Evolutionary conservation across 805 yeast genomes (phyloP).

Genomic region (Teunomyces barrocoloradensis): DNA sequence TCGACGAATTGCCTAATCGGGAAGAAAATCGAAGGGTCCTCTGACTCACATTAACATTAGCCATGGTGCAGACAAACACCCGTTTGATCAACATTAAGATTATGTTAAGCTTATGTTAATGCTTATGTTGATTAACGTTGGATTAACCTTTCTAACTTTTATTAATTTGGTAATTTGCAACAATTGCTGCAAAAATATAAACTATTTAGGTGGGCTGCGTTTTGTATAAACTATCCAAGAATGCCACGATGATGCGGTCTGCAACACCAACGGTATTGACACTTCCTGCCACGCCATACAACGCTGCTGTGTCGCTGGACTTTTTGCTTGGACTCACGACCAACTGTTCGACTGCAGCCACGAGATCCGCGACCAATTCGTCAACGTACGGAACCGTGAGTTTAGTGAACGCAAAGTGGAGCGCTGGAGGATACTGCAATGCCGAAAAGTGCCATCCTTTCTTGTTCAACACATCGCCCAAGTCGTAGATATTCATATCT

Average conservation of each 20-base stretch:
- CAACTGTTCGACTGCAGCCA: conserved; percentile 35
- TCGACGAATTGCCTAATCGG: conserved; percentile 1
- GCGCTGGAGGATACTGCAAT: conserved; percentile 84
- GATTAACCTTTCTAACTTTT: neutral
- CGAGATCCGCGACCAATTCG: conserved; percentile 50
- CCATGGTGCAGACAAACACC: too few relatives aligned
- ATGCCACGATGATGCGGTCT: conserved; percentile 72
- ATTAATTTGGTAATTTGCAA: neutral
- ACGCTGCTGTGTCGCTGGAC: conserved; percentile 70
- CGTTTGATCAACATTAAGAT: too few relatives aligned
- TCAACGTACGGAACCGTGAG: conserved; percentile 63
- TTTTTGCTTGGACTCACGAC: conserved; percentile 30
- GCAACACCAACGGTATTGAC: conserved; percentile 81
- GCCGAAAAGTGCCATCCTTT: conserved; percentile 89
- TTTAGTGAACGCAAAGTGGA: conserved; percentile 85
- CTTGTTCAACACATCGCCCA: conserved; percentile 66
- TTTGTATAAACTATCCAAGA: conserved; percentile 79
- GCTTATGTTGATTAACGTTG: neutral
- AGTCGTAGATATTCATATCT: conserved; percentile 62
- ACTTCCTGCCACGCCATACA: conserved; percentile 96
- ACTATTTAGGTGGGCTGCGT: conserved; percentile 6
- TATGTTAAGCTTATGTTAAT: too few relatives aligned
- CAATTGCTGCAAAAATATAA: neutral
- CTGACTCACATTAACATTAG: neutral
- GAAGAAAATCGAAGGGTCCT: neutral